phyloP scores from a whole-genome alignment of 352 stramenopile genomes.

The Salisapilia sapeloensis region DNA sequence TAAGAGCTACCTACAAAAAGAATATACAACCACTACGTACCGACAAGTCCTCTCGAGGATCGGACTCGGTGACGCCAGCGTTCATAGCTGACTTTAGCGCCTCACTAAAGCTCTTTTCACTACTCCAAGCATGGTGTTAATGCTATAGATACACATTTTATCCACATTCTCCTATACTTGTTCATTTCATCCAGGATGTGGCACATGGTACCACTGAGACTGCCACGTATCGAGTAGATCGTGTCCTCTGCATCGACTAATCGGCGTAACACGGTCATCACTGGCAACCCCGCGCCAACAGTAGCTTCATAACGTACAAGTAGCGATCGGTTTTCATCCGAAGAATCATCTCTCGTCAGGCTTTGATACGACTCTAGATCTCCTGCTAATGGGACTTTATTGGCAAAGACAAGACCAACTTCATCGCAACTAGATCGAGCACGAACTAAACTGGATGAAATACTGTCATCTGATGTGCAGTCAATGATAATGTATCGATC shows the following conservation, averaged over 20 bases:
- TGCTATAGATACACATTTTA: too few species aligned
- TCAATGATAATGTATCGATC: constrained; percentile 10
- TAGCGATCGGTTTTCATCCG: constrained; percentile 1
- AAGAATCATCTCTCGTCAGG: constrained; percentile 9
- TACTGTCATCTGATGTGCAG: constrained; percentile 13
- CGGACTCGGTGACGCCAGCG: constrained; percentile 44
- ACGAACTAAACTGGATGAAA: too few species aligned
- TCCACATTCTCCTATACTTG: too few species aligned
- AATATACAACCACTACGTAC: constrained; percentile 3
- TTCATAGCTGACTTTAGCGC: constrained; percentile 23
- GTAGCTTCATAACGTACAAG: constrained; percentile 35
- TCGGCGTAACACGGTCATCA: constrained; percentile 24
- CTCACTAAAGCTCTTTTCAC: constrained; percentile 20
- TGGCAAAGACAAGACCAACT: constrained; percentile 22
- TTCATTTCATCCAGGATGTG: constrained; percentile 26
- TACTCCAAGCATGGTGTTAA: constrained; percentile 3
- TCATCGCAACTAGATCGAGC: too few species aligned
- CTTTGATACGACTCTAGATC: constrained; percentile 13
- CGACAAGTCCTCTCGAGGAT: constrained; percentile 45
- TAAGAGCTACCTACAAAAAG: not conserved
- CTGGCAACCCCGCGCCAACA: constrained; percentile 40
- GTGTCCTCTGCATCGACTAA: constrained; percentile 27
- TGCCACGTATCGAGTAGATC: constrained; percentile 25
- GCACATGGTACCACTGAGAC: constrained; percentile 44
- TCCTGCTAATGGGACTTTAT: constrained; percentile 29